Evolutionary conservation across 129 eudicot species (phyloP).

Genomic region (Erigeron canadensis): DNA sequence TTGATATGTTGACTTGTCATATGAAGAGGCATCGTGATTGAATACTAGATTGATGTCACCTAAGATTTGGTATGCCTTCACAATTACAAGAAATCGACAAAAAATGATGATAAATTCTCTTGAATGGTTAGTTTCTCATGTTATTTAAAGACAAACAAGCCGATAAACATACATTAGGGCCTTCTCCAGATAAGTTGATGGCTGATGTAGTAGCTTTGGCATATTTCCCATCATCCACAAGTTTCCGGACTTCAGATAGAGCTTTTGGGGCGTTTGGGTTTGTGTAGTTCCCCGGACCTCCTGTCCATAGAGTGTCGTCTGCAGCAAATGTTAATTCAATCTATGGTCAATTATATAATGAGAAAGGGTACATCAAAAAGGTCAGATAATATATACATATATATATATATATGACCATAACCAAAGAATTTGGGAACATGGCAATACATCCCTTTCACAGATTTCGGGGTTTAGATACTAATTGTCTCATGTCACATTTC

Average conservation of each 20-base stretch:
- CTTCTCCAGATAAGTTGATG: constrained; percentile 44
- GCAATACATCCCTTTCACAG: too few species aligned
- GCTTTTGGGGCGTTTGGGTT: constrained; percentile 48
- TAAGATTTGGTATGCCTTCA: constrained; percentile 18
- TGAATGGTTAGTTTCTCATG: background rate
- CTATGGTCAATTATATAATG: background rate
- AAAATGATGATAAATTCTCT: background rate
- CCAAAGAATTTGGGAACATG: too few species aligned
- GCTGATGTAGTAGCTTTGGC: constrained; percentile 62
- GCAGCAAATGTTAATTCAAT: constrained; percentile 1
- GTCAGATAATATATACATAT: too few species aligned
- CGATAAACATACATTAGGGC: constrained; percentile 41
- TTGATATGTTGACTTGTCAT: constrained; percentile 39
- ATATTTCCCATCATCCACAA: constrained; percentile 56
- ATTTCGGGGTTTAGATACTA: too few species aligned
- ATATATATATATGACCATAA: too few species aligned
- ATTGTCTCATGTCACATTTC: too few species aligned
- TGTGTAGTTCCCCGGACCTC: constrained; percentile 58
- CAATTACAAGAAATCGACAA: background rate
- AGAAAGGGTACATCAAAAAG: too few species aligned
- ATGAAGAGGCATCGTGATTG: constrained; percentile 32
- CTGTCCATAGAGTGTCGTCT: constrained; percentile 81
- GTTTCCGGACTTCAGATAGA: constrained; percentile 55
- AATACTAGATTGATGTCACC: constrained; percentile 47
- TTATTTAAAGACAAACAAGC: background rate